Evolutionary conservation across 1,284 basidiomycete genomes (phyloP), one percentile per base, ranked within the genome.

Genomic region (Athelia sp.): DNA sequence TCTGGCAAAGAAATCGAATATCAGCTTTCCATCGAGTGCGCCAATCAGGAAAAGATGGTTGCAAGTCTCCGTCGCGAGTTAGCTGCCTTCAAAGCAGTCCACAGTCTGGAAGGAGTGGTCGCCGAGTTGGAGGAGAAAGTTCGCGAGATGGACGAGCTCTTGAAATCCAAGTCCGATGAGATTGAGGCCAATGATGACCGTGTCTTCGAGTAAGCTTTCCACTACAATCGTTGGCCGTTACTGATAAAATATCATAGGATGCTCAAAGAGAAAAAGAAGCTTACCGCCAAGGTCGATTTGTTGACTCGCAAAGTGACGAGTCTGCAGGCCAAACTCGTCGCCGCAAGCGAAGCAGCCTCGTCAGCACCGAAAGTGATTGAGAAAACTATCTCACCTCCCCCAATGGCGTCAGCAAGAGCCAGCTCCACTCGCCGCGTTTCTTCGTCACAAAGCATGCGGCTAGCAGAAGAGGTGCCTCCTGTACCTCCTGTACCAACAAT

Each of bases 101-200:
- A 79, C 1, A 74, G 79, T 50, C 69, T 85, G 21, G 75, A 78
- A 51, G 68, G 73, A 8, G 74, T 71, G 18, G 61, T 89, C 9
- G 66, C 67, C 2, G 81, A 86, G 50, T 70, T 89, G 26, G 76
- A 82, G 58, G 84, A 85, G 61, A 79, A 78, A 56, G 84, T 83
- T 56, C 73, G 69, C 31, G 84, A 88, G 59, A 83, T 89, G 78
- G 87, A 90, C 56, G 78, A 81, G 40, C 67, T 87, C 40, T 67
- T 90, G 24, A 72, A 73, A 50, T 69, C 65, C 32, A 90, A 88
- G 64, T 86, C 81, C 54, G 64, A 73, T n/a, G 87, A 90, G 65
- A 87, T 90, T 51, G 87, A 90, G 60, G 84, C 85, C 56, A 87
- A 89, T 50, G 87, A 90, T 56, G 88, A 90, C 61, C 79, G 79